Evolutionary conservation across 345 rosid genomes (phyloP).

Genomic region (Lumnitzera littorea): DNA sequence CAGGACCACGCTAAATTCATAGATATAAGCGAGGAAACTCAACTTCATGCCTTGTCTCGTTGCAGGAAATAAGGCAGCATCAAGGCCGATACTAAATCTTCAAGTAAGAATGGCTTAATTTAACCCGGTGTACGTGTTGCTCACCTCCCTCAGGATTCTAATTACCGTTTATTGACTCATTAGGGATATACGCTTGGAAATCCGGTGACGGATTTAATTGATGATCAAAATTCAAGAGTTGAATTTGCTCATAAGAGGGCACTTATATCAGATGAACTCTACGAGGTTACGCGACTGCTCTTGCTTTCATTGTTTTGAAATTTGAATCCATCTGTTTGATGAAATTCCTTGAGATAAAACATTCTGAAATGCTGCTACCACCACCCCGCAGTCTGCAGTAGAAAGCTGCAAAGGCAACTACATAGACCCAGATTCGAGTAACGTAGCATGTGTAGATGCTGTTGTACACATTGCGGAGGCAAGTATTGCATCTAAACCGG

Average conservation of each 20-base stretch:
- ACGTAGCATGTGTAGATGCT: constrained; percentile 12
- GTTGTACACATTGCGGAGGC: constrained; percentile 12
- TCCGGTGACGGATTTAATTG: constrained; percentile 14
- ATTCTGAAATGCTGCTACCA: neutral
- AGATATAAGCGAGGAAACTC: neutral
- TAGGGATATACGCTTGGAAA: constrained; percentile 31
- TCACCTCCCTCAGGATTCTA: neutral
- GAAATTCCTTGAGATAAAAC: neutral
- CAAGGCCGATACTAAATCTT: constrained; percentile 13
- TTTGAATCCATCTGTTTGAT: no score
- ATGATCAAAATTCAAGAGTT: constrained; percentile 21
- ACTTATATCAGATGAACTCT: constrained; percentile 26
- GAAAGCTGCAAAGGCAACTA: constrained; percentile 23
- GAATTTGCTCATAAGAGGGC: constrained; percentile 16
- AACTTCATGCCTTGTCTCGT: neutral
- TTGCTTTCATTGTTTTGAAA: no score
- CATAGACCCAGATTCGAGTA: constrained; percentile 6
- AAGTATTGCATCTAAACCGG: neutral
- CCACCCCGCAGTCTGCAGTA: constrained; percentile 11
- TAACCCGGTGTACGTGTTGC: neutral
- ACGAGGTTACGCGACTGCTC: constrained; percentile 11
- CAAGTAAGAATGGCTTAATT: constrained; percentile 9
- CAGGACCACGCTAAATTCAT: neutral
- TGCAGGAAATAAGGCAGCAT: constrained; percentile 15
- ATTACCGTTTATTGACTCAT: neutral